Conservation (phyloP, 2,329 filamentous ascomycete species). For the Leptographium galeiforme region DNA sequence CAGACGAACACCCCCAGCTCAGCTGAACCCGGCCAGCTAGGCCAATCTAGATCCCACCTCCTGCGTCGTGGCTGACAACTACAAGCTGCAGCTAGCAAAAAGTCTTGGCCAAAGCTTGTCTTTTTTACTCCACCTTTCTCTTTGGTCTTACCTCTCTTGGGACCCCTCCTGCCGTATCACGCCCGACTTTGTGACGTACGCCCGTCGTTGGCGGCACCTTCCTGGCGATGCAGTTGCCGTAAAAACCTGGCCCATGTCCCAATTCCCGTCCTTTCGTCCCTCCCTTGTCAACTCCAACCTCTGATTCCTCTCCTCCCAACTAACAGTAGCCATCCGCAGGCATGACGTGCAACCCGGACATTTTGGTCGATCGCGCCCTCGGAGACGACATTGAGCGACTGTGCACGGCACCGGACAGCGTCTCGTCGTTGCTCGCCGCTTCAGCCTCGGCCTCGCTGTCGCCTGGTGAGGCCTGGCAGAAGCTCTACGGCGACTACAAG, state of each 20-base stretch:
- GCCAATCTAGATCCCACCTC: too few species aligned
- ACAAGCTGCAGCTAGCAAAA: neutral
- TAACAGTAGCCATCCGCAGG: neutral
- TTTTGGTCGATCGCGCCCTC: conserved; percentile 16
- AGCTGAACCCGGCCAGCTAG: too few species aligned
- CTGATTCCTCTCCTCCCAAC: neutral
- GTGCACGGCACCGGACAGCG: conserved; percentile 37
- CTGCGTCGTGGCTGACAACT: too few species aligned
- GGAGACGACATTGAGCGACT: conserved; percentile 34
- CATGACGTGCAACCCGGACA: neutral
- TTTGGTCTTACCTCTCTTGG: too few species aligned
- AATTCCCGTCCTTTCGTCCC: too few species aligned
- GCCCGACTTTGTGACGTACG: too few species aligned
- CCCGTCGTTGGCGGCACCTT: too few species aligned
- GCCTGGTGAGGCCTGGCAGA: conserved; percentile 40
- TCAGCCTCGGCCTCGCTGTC: conserved; percentile 36
- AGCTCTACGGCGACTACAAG: conserved; percentile 31
- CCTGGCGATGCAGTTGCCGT: too few species aligned
- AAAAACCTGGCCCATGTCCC: too few species aligned
- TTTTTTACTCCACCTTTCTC: neutral
- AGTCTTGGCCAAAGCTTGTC: neutral
- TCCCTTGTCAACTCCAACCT: too few species aligned
- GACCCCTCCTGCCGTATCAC: too few species aligned
- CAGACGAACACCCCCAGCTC: too few species aligned
- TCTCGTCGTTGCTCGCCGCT: conserved; percentile 43